phyloP scores from a whole-genome alignment of 75 land plant genomes.

The Adiantum capillusveneris region DNA sequence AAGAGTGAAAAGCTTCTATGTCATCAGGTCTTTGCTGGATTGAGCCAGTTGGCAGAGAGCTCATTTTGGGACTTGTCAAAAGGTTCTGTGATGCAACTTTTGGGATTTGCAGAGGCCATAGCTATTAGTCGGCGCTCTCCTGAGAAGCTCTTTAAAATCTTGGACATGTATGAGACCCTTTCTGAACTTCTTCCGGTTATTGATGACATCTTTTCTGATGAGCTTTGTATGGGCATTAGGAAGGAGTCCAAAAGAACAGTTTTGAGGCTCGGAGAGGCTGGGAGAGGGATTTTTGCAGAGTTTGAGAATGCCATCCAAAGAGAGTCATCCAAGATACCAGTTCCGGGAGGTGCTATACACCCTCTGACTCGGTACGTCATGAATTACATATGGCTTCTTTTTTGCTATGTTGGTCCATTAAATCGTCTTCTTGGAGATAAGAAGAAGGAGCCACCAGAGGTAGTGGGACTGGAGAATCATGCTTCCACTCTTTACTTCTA shows the following conservation, averaged over 20 bases:
- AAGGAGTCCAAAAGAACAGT: slow-evolving; percentile 37
- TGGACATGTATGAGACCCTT: slow-evolving; percentile 50
- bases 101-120: slow-evolving; percentile 43
- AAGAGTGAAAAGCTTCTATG: slow-evolving; percentile 61
- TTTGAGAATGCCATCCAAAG: slow-evolving; percentile 58
- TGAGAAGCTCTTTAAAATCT: slow-evolving; percentile 44
- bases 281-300: slow-evolving; percentile 53
- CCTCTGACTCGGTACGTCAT: slow-evolving; percentile 77
- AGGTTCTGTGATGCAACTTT: slow-evolving; percentile 37
- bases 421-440: slow-evolving; percentile 7
- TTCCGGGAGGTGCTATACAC: slow-evolving; percentile 72
- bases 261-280: slow-evolving; percentile 57
- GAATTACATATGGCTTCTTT: slow-evolving; percentile 63
- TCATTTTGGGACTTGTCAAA: slow-evolving; percentile 47
- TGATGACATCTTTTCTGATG: slow-evolving; percentile 38
- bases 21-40: slow-evolving; percentile 44
- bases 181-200: slow-evolving; percentile 50
- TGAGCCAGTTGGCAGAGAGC: slow-evolving; percentile 21
- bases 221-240: slow-evolving; percentile 29
- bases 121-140: slow-evolving; percentile 43
- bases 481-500: background rate
- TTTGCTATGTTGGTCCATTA: slow-evolving; percentile 4
- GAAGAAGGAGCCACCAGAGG: slow-evolving; percentile 5
- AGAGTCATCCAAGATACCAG: slow-evolving; percentile 50
- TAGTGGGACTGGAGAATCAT: background rate